These are phyloP conservation scores for Rhodotorula paludigena DNA, from an alignment of 768 basidiomycete genomes.

Conservation along the genomic window DNA sequence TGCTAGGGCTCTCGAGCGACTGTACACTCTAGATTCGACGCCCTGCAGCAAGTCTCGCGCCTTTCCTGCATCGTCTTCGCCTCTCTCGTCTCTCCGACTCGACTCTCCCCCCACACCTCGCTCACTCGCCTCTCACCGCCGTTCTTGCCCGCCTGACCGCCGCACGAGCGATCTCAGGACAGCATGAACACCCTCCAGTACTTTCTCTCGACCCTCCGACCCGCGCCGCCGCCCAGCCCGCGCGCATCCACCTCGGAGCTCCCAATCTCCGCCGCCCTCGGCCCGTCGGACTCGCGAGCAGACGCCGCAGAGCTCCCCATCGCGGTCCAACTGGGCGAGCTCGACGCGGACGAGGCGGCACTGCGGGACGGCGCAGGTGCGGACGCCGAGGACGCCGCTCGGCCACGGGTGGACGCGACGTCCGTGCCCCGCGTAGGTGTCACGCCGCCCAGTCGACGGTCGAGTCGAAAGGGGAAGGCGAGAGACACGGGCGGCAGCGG, in stretches of 20 bases:
- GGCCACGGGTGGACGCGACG: background rate
- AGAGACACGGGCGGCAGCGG: background rate
- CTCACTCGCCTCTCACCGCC: no score
- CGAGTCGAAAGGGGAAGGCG: slow-evolving; percentile 3
- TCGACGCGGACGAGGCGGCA: background rate
- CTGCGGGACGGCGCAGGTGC: background rate
- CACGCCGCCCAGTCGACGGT: background rate
- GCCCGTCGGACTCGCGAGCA: background rate
- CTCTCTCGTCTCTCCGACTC: no score
- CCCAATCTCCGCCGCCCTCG: background rate
- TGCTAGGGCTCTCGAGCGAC: no score
- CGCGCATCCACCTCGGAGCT: slow-evolving; percentile 13
- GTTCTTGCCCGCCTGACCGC: no score
- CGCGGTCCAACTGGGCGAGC: background rate
- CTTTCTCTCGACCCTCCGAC: slow-evolving; percentile 27
- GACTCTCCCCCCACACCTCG: no score
- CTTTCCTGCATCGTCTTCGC: no score
- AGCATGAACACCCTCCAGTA: slow-evolving; percentile 32
- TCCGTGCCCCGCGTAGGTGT: background rate
- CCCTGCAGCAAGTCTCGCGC: no score
- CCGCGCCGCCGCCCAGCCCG: slow-evolving; percentile 21
- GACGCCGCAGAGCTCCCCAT: background rate
- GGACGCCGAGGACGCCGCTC: background rate
- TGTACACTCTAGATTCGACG: no score
- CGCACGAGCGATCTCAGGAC: no score